Percentiles rank a stretch among this genome's conserved stretches.
Evolutionary conservation across 805 yeast genomes (phyloP).

Genomic region (Ogataea kodamae): DNA sequence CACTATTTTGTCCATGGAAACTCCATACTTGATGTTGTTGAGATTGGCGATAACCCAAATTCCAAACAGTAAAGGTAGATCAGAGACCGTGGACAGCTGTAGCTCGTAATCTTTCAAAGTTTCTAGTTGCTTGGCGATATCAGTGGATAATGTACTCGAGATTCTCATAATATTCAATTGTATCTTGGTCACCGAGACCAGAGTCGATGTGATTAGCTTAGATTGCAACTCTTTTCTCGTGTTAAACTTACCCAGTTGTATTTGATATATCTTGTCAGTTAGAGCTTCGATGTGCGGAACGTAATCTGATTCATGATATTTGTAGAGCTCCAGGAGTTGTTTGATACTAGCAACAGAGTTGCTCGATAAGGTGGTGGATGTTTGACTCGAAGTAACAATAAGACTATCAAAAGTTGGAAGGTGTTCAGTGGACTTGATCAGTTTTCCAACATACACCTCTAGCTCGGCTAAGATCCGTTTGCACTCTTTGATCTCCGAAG

Average conservation of each 20-base stretch:
- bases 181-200: constrained; percentile 35
- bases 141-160: constrained; percentile 30
- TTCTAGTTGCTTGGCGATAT: constrained; percentile 31
- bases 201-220: constrained; percentile 32
- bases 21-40: constrained; percentile 55
- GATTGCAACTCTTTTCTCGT: constrained; percentile 31
- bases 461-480: constrained; percentile 22
- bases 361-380: constrained; percentile 26
- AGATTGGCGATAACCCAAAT: constrained; percentile 59
- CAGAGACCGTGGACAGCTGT: constrained; percentile 43
- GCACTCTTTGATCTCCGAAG: constrained; percentile 19
- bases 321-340: constrained; percentile 20
- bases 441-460: constrained; percentile 22
- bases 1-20: constrained; percentile 36
- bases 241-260: constrained; percentile 38
- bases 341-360: constrained; percentile 25
- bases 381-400: constrained; percentile 28
- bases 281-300: constrained; percentile 34
- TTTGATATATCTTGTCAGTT: constrained; percentile 35
- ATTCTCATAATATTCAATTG: constrained; percentile 37
- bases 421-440: constrained; percentile 21
- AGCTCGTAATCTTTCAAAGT: constrained; percentile 32
- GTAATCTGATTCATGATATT: constrained; percentile 18
- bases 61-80: constrained; percentile 71
- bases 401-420: constrained; percentile 32